Evolutionary conservation across 2,329 filamentous ascomycete genomes (phyloP).

Genomic region (Tolypocladium tundrense): DNA sequence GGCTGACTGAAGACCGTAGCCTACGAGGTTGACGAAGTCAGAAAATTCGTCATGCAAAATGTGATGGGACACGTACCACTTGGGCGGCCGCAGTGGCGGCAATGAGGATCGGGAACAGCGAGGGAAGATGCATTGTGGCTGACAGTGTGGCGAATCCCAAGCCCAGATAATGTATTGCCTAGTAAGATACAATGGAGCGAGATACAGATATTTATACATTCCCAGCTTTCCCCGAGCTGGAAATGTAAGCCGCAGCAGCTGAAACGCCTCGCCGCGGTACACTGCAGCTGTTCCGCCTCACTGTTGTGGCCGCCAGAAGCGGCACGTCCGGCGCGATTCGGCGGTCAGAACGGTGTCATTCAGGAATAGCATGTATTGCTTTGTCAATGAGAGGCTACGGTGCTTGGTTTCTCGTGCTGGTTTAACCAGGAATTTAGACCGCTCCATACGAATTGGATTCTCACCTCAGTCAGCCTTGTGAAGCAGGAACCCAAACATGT

Average conservation of each 20-base stretch:
- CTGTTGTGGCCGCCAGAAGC: not conserved
- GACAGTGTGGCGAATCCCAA: too few species aligned
- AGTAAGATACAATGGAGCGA: not conserved
- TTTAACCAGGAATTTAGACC: too few species aligned
- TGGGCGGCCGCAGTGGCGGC: not conserved
- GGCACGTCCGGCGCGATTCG: not conserved
- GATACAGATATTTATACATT: not conserved
- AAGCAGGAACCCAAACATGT: not conserved
- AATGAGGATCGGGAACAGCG: not conserved
- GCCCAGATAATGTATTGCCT: not conserved
- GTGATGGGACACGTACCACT: not conserved
- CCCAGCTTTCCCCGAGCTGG: not conserved
- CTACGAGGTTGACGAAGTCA: not conserved
- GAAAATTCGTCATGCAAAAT: not conserved
- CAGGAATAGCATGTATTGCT: too few species aligned
- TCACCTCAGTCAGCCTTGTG: too few species aligned
- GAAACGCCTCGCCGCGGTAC: not conserved
- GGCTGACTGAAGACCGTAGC: not conserved
- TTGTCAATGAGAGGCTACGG: too few species aligned
- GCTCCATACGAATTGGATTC: too few species aligned
- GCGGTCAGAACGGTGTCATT: too few species aligned
- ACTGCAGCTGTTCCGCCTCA: not conserved
- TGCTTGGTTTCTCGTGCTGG: too few species aligned
- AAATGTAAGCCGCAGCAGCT: not conserved
- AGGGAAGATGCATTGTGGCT: not conserved